Conservation (phyloP, 441 rosid genomes). For the Isatis lusitanica region DNA sequence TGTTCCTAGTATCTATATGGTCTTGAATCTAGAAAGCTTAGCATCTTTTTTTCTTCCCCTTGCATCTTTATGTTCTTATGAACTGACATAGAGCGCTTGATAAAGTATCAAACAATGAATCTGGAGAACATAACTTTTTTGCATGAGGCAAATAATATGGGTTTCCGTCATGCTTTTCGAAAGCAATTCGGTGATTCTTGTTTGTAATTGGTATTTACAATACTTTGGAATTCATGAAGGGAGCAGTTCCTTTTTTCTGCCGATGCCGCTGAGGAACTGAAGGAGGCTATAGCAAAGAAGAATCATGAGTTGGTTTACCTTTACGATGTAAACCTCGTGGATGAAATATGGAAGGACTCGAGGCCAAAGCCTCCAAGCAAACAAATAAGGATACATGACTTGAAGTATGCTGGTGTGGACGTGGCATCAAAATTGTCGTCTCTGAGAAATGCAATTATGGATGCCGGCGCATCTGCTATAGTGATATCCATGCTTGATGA, state of each 20-base stretch:
- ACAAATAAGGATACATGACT: slow-evolving; percentile 78
- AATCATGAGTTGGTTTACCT: slow-evolving; percentile 82
- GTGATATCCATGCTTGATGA: slow-evolving; percentile 96
- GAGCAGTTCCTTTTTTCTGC: slow-evolving; percentile 97
- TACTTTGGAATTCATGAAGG: slow-evolving; percentile 68
- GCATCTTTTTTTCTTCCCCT: neutral
- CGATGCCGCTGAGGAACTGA: slow-evolving; percentile 93
- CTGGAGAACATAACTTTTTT: neutral
- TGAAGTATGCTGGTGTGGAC: slow-evolving; percentile 86
- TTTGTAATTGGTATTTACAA: slow-evolving; percentile 23
- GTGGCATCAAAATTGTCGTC: slow-evolving; percentile 67
- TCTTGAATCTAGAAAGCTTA: neutral
- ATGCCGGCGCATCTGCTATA: slow-evolving; percentile 77
- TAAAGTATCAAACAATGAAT: neutral
- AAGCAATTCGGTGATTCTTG: neutral
- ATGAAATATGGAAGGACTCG: slow-evolving; percentile 85
- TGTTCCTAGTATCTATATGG: neutral
- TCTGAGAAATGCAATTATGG: slow-evolving; percentile 69
- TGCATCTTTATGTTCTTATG: slow-evolving; percentile 19
- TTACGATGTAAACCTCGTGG: slow-evolving; percentile 76
- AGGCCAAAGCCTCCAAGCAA: slow-evolving; percentile 83
- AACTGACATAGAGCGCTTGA: slow-evolving; percentile 22
- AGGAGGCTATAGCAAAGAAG: slow-evolving; percentile 73
- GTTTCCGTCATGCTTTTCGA: neutral
- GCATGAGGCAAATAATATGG: too few relatives aligned